These are phyloP conservation scores for Rhododendron simsii DNA, from an alignment of 148 eudicot genomes.

Conservation along the genomic window DNA sequence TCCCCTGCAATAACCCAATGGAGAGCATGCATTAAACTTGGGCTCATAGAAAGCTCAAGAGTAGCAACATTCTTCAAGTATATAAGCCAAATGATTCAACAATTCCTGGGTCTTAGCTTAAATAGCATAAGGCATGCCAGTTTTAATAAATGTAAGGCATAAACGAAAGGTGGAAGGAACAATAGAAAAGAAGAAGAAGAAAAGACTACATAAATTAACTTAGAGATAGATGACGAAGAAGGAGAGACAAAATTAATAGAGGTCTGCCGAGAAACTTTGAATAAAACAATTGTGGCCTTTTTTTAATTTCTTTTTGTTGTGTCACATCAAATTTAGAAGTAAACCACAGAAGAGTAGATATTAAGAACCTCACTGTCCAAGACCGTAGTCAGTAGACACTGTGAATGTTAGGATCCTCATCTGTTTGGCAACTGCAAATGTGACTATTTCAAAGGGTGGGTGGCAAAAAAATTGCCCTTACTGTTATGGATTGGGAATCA, in stretches of 20 bases:
- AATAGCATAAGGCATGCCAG: neutral
- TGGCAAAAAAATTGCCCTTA: too few species aligned
- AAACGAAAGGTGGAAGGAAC: neutral
- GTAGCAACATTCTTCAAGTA: neutral
- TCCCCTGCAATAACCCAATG: conserved; percentile 50
- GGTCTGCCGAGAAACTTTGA: neutral
- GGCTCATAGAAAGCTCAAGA: neutral
- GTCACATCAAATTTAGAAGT: neutral
- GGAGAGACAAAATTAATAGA: neutral
- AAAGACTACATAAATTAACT: neutral
- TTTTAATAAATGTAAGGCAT: neutral
- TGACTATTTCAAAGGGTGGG: neutral
- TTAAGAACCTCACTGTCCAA: neutral
- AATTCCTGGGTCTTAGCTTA: neutral
- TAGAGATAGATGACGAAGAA: neutral
- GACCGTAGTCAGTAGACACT: neutral
- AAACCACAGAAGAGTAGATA: neutral
- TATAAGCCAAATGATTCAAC: neutral
- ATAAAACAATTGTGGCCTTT: neutral
- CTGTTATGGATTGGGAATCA: neutral
- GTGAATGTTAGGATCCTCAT: neutral
- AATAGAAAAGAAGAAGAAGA: neutral
- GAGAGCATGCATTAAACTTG: neutral
- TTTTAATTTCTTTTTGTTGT: neutral
- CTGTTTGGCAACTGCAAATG: neutral